These are phyloP conservation scores for Alternaria consortialis DNA, from an alignment of 2,329 filamentous ascomycete genomes.

Conservation along the genomic window DNA sequence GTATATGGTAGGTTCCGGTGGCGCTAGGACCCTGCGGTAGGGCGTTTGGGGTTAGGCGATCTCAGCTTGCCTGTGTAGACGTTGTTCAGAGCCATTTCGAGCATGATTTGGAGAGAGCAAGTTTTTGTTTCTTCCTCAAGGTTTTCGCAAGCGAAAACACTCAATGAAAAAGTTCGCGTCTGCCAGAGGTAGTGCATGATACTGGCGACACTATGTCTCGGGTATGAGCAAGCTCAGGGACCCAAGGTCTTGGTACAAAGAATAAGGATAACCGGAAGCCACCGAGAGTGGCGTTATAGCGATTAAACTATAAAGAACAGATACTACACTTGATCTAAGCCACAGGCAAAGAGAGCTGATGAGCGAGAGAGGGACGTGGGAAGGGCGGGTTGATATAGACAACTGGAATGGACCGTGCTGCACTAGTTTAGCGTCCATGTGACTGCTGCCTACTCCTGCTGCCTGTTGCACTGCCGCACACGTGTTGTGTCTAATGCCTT, in stretches of 20 bases:
- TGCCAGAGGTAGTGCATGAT: background rate
- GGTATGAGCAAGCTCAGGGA: background rate
- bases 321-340: constrained; percentile 2
- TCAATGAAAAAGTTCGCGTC: background rate
- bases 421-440: background rate
- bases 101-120: background rate
- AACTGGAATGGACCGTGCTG: background rate
- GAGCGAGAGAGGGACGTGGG: background rate
- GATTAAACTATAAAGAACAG: constrained; percentile 3
- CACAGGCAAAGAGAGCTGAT: background rate
- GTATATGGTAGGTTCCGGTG: background rate
- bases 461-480: background rate
- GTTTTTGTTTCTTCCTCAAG: background rate
- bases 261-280: background rate
- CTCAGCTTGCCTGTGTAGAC: background rate
- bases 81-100: background rate
- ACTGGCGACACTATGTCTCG: background rate
- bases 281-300: background rate
- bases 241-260: background rate
- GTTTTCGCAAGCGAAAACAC: background rate
- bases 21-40: background rate
- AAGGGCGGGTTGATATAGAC: background rate
- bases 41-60: background rate
- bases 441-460: background rate
- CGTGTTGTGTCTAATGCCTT: background rate